phyloP scores from a whole-genome alignment of 306 rosid species.

The Parietaria judaica region DNA sequence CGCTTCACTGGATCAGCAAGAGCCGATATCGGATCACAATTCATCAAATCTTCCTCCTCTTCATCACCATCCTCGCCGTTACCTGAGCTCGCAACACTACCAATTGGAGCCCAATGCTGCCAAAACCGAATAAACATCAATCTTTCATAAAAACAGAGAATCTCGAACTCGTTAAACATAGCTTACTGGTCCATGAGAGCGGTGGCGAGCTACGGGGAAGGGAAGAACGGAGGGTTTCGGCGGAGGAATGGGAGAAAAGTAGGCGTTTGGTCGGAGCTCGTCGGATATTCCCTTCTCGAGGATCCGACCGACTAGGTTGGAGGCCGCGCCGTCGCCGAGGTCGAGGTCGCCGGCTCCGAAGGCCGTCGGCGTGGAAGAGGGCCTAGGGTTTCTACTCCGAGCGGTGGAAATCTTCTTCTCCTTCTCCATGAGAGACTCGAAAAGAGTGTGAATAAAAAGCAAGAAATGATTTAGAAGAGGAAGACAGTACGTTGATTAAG shows the following conservation, averaged over 20 bases:
- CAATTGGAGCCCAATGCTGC: slow-evolving; percentile 75
- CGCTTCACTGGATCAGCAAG: slow-evolving; percentile 60
- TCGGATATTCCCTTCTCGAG: slow-evolving; percentile 75
- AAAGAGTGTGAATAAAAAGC: neutral
- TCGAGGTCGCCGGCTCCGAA: slow-evolving; percentile 35
- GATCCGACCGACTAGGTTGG: slow-evolving; percentile 53
- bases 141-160: slow-evolving; percentile 4
- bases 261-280: slow-evolving; percentile 12
- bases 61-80: slow-evolving; percentile 26
- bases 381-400: slow-evolving; percentile 17
- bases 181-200: slow-evolving; percentile 84
- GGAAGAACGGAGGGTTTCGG: slow-evolving; percentile 65
- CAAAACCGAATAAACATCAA: slow-evolving; percentile 25
- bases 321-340: slow-evolving; percentile 28
- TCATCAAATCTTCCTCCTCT: slow-evolving; percentile 34
- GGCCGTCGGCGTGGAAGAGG: slow-evolving; percentile 20
- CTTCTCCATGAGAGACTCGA: slow-evolving; percentile 16
- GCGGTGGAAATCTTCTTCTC: slow-evolving; percentile 26
- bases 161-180: neutral
- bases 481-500: too few species aligned
- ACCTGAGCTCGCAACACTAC: slow-evolving; percentile 23
- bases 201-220: slow-evolving; percentile 92
- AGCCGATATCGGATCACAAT: slow-evolving; percentile 35
- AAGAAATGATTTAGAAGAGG: neutral
- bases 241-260: slow-evolving; percentile 23